Evolutionary conservation across 2,329 filamentous ascomycete species (phyloP), one percentile per base, ranked within the genome.

Genomic region (Pyrenochaeta sp.): DNA sequence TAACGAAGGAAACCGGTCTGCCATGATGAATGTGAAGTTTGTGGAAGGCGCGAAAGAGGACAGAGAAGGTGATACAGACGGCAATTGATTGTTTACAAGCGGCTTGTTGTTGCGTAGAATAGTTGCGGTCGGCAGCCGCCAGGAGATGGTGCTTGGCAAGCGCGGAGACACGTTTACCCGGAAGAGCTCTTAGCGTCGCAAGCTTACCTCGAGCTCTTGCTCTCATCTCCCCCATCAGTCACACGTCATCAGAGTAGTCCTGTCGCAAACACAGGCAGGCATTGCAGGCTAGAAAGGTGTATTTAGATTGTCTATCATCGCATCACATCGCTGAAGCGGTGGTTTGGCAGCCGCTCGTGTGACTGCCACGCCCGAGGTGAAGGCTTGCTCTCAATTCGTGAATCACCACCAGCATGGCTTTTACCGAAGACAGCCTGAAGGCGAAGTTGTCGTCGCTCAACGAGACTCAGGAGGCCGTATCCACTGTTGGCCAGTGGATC

Each of bases 401-500:
- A 73, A 53, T 48, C 15, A 61, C 62, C 32, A 37, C 50, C 53
- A 60, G 30, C 59, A 97, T 99, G 94, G 90, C 95, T 45, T 98
- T 97, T 81, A 95, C 91, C 66, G 93, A 98, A 79, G 95, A 99
- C 81, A 91, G 93, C 46, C 93, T 99, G 54, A 88, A 93, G 77
- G 92, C 94, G 52, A 97, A 97, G 82, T 89, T 99, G 52, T 96
- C 93, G 32, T 92, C 93, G 42, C 86, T 99, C 62, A 97, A 97
- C 79, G 96, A 99, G 80, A 96, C 93, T 10, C 94, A 99, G 77
- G 95, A 99, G 77, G 96, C 93, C 80, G 98, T 99, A 73, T 88
- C 96, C 60, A 94, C 92, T 36, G 93, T 96, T 62, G 93, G 95
- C 56, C 94, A 98, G 88, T 99, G 96, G 96, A 95, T 99, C 61